These are phyloP conservation scores for Hebeloma cylindrosporum DNA, from an alignment of 768 basidiomycete species.

Conservation along the genomic window DNA sequence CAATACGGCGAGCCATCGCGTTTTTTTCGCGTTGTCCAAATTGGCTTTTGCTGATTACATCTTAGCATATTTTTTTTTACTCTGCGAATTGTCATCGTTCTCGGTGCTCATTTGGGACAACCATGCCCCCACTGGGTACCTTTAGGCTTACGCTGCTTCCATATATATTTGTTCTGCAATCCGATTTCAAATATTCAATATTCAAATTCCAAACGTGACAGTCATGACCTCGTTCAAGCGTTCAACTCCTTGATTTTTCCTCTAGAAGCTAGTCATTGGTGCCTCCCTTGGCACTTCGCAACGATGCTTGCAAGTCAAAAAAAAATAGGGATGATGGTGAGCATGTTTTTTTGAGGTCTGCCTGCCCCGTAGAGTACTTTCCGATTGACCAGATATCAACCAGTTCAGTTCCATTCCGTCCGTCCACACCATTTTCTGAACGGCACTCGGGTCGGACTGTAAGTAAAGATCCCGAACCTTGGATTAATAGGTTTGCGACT, in stretches of 20 bases:
- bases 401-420: constrained; percentile 8
- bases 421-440: no score
- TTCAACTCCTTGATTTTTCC: constrained; percentile 1
- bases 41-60: no score
- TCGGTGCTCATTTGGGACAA: no score
- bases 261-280: constrained; percentile 7
- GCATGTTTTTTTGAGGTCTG: constrained; percentile 10
- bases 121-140: no score
- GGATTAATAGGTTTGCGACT: no score
- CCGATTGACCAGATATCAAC: constrained; percentile 5
- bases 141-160: no score
- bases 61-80: not conserved
- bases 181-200: no score
- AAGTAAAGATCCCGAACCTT: no score
- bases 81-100: constrained; percentile 1
- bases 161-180: no score
- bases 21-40: constrained; percentile 35
- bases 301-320: constrained; percentile 15
- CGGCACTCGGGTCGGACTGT: no score
- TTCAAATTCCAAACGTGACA: no score
- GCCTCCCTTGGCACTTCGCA: constrained; percentile 12
- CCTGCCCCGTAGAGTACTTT: constrained; percentile 1
- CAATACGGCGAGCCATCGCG: constrained; percentile 31
- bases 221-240: no score
- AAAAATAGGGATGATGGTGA: constrained; percentile 13